These are phyloP conservation scores for Fraxinus ornus DNA, from an alignment of 305 asterid species.

Conservation along the genomic window DNA sequence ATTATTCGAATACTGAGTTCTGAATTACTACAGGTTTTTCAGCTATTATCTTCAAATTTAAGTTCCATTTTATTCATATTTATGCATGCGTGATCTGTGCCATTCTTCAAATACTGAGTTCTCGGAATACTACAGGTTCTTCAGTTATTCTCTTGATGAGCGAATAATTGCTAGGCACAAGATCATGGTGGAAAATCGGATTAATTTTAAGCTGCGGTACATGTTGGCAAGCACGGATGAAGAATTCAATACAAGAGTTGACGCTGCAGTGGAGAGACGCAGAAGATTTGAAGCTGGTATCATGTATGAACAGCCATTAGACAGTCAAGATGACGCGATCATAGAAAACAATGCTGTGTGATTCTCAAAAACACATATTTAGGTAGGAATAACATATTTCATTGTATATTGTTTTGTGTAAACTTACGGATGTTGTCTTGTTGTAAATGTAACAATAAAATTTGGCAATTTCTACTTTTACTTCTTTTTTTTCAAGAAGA, in stretches of 20 bases:
- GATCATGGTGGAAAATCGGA: slow-evolving; percentile 64
- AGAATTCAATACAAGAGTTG: slow-evolving; percentile 56
- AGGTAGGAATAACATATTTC: background rate
- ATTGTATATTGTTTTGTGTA: background rate
- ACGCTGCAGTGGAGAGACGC: slow-evolving; percentile 60
- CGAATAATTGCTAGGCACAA: slow-evolving; percentile 77
- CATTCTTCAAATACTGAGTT: background rate
- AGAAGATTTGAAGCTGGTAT: slow-evolving; percentile 68
- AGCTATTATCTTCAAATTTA: background rate
- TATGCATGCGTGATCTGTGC: background rate
- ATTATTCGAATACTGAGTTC: background rate
- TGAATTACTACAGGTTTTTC: background rate
- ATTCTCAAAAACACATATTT: background rate
- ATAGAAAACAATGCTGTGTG: background rate
- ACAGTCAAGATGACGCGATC: background rate
- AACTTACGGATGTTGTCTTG: background rate
- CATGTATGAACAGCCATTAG: slow-evolving; percentile 22
- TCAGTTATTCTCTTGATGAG: slow-evolving; percentile 88
- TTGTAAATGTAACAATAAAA: background rate
- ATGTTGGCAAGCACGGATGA: slow-evolving; percentile 76
- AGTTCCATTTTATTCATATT: background rate
- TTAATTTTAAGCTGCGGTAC: slow-evolving; percentile 77
- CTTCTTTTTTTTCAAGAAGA: background rate
- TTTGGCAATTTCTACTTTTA: background rate
- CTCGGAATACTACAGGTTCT: slow-evolving; percentile 51